These are phyloP conservation scores for Colletotrichum destructivum DNA, from an alignment of 2,329 filamentous ascomycete species.

Conservation along the genomic window DNA sequence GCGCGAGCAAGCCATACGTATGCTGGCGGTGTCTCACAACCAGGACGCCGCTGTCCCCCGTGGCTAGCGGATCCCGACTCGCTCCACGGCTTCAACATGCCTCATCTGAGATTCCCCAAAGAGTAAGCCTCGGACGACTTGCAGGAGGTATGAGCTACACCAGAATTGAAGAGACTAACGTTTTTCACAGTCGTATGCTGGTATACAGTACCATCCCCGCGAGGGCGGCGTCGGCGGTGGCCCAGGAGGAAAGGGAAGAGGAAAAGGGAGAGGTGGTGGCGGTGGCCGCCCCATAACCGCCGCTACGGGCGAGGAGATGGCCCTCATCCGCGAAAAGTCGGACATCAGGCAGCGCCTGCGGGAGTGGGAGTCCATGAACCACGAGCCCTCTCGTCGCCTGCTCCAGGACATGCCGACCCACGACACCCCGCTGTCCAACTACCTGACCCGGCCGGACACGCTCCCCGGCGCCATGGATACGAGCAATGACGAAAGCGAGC, in stretches of 20 bases:
- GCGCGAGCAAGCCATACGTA: slow-evolving; percentile 49
- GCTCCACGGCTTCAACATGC: slow-evolving; percentile 25
- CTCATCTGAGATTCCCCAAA: slow-evolving; percentile 9
- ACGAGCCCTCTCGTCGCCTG: slow-evolving; percentile 44
- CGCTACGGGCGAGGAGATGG: slow-evolving; percentile 10
- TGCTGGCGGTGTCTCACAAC: slow-evolving; percentile 52
- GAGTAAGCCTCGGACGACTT: background rate
- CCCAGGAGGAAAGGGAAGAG: slow-evolving; percentile 8
- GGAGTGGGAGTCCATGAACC: slow-evolving; percentile 58
- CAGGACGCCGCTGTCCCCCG: background rate
- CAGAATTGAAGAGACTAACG: background rate
- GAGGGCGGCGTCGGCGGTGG: background rate
- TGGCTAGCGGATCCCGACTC: slow-evolving; percentile 23
- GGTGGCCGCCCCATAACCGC: slow-evolving; percentile 5
- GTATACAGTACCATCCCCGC: background rate
- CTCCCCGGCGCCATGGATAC: slow-evolving; percentile 46
- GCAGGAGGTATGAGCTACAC: background rate
- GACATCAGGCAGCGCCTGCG: slow-evolving; percentile 59
- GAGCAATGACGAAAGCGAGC: slow-evolving; percentile 42
- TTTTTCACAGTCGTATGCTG: background rate
- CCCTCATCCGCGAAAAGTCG: slow-evolving; percentile 20
- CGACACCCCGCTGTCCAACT: slow-evolving; percentile 51
- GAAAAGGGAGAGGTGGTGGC: slow-evolving; percentile 4
- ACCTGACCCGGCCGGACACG: slow-evolving; percentile 54
- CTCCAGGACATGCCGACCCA: slow-evolving; percentile 48